A percentile compares a stretch with the other conserved stretches of the same genome.
Evolutionary conservation across 2,329 filamentous ascomycete genomes (phyloP).

Genomic region (Neophaeococcomyces mojaviensis): DNA sequence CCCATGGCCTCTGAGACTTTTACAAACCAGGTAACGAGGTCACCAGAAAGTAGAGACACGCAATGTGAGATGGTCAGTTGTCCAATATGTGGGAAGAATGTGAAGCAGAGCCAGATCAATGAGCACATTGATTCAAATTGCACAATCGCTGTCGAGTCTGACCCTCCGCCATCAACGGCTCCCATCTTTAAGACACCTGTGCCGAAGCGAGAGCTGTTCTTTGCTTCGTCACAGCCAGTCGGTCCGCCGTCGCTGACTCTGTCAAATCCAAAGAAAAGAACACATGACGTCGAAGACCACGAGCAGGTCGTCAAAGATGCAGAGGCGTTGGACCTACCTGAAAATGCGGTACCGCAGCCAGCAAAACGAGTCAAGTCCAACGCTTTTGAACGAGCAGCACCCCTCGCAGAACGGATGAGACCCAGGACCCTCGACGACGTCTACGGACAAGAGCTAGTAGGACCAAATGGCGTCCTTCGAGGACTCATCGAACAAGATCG

Average conservation of each 20-base stretch:
- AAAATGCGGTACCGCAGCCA: slow-evolving; percentile 32
- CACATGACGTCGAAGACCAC: slow-evolving; percentile 2
- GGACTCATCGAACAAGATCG: slow-evolving; percentile 77
- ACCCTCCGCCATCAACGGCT: slow-evolving; percentile 29
- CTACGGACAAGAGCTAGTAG: slow-evolving; percentile 85
- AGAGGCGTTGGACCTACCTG: slow-evolving; percentile 18
- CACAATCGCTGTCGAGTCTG: slow-evolving; percentile 52
- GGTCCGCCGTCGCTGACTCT: slow-evolving; percentile 6
- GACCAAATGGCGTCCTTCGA: slow-evolving; percentile 71
- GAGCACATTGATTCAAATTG: slow-evolving; percentile 83
- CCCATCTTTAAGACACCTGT: slow-evolving; percentile 50
- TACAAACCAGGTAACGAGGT: no score
- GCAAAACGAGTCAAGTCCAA: slow-evolving; percentile 59
- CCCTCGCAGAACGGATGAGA: slow-evolving; percentile 89
- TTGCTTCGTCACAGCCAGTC: slow-evolving; percentile 24
- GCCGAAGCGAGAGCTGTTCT: slow-evolving; percentile 32
- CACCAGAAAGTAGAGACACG: not conserved
- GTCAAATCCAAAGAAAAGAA: slow-evolving; percentile 8
- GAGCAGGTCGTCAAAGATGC: slow-evolving; percentile 19
- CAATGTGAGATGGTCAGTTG: slow-evolving; percentile 54
- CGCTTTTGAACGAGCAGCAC: slow-evolving; percentile 62
- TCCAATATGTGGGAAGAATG: slow-evolving; percentile 69
- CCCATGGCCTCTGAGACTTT: no score
- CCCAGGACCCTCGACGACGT: slow-evolving; percentile 78
- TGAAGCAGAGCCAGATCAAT: slow-evolving; percentile 73